These are phyloP conservation scores for Letharia lupina DNA, from an alignment of 495 filamentous ascomycete species.

Conservation along the genomic window DNA sequence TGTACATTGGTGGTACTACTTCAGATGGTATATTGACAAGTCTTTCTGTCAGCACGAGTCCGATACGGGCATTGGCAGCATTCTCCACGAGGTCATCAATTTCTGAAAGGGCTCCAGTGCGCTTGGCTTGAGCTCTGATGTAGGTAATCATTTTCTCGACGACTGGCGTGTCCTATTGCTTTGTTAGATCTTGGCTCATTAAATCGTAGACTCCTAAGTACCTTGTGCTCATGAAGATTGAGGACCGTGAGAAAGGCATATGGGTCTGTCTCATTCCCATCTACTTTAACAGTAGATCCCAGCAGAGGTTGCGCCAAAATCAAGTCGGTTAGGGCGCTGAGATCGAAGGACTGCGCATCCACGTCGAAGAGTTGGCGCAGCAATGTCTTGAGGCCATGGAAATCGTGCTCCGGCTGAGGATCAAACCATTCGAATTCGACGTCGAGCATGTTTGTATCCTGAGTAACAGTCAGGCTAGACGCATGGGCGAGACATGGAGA, in stretches of 20 bases:
- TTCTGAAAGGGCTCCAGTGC: conserved; percentile 44
- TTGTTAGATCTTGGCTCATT: conserved; percentile 8
- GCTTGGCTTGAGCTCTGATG: conserved; percentile 50
- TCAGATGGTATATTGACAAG: conserved; percentile 92
- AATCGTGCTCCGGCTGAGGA: conserved; percentile 80
- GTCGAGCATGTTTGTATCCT: conserved; percentile 86
- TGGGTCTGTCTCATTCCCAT: conserved; percentile 87
- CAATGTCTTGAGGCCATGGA: conserved; percentile 87
- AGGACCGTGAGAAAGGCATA: conserved; percentile 91
- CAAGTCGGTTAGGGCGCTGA: conserved; percentile 77
- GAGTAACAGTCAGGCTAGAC: conserved; percentile 10
- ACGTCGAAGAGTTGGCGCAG: conserved; percentile 90
- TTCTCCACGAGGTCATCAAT: conserved; percentile 49
- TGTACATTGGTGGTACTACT: conserved; percentile 91
- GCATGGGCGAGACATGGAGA: conserved; percentile 1
- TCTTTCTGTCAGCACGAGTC: conserved; percentile 81
- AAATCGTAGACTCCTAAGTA: conserved; percentile 19
- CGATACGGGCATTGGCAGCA: conserved; percentile 50
- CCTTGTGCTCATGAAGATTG: conserved; percentile 70
- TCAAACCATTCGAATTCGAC: conserved; percentile 99
- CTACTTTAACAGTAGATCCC: conserved; percentile 91
- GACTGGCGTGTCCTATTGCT: conserved; percentile 55
- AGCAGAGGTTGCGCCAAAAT: conserved; percentile 82
- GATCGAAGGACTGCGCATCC: conserved; percentile 73
- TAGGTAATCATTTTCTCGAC: conserved; percentile 65